Evolutionary conservation across 306 rosid genomes (phyloP).

Genomic region (Hippophae tibetana): DNA sequence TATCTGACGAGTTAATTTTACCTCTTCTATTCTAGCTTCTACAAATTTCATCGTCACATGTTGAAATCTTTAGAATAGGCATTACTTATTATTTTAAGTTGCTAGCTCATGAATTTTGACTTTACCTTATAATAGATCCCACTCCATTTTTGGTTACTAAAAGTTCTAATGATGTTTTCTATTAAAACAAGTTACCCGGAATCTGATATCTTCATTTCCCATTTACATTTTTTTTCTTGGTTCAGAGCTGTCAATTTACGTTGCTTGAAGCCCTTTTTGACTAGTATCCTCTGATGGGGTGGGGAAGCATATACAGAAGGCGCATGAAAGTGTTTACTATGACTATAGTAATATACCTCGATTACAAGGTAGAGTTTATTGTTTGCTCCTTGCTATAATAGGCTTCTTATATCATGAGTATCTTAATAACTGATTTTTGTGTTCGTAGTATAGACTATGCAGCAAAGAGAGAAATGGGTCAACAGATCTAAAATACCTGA

Average conservation of each 20-base stretch:
- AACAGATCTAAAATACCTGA: slow-evolving; percentile 40
- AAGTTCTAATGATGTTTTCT: too few relatives aligned
- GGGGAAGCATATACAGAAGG: slow-evolving; percentile 43
- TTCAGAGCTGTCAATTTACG: slow-evolving; percentile 12
- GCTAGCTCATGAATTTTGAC: too few relatives aligned
- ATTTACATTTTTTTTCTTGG: slow-evolving; percentile 58
- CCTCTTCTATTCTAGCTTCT: too few relatives aligned
- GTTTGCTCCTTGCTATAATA: slow-evolving; percentile 1
- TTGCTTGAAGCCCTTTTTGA: slow-evolving; percentile 18
- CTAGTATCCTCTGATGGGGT: slow-evolving; percentile 24
- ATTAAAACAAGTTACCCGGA: slow-evolving; percentile 41
- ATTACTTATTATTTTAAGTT: too few relatives aligned
- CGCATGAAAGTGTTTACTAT: slow-evolving; percentile 40
- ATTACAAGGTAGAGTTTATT: slow-evolving; percentile 40
- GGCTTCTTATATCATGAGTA: not conserved
- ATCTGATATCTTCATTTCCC: slow-evolving; percentile 40
- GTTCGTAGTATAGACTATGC: slow-evolving; percentile 44
- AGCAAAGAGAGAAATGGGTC: slow-evolving; percentile 81
- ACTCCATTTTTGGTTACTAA: too few relatives aligned
- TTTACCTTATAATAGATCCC: too few relatives aligned
- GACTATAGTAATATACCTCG: slow-evolving; percentile 38
- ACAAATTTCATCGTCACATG: too few relatives aligned
- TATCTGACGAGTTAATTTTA: too few relatives aligned
- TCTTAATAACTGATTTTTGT: slow-evolving; percentile 7
- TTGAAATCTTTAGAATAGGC: too few relatives aligned